Evolutionary conservation across 2,329 filamentous ascomycete species (phyloP), one percentile per base, ranked within the genome.

Genomic region (Ceratocystis harringtonii): DNA sequence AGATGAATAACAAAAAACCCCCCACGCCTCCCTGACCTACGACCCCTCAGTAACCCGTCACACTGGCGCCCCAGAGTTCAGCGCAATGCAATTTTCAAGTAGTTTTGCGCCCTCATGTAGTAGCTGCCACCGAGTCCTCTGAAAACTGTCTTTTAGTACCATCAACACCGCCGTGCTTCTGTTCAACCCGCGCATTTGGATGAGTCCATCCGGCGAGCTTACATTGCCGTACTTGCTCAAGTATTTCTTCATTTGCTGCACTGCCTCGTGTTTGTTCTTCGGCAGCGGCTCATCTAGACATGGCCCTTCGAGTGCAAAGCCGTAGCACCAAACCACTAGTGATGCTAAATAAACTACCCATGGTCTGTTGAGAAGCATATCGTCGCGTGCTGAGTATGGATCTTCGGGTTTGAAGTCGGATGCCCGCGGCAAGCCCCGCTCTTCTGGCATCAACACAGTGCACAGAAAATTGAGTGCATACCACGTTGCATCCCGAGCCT

Each of bases 301-400:
- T 0, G 90, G 83, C 0, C 94, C 94, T 70, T 97, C 94, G 22
- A 95, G 78, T 0, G 92, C 91, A 72, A 86, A 96, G 1, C 92
- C 92, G 71, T 97, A 99, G 68, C 86, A 90, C 94, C 94, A 99
- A 0, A 97, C 89, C 25, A 96, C 90, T 15, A 99, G 80, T 0
- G 87, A 86, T 0, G 94, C 90, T 72, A 96, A 95, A 75, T 96
- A 99, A 63, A 97, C 79, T 10, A 96, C 91, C 92, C 94, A 99
- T 0, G 92, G 90, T 17, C 94, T 82, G 72, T 97, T 95, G 67
- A 97, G 81, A 1, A 96, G 80, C 64, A 91, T 88, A 71, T 99
- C 94, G 70, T 96, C 89, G 22, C 90, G 84, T 0, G 92, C 90
- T 19, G 85, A 87, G 74, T 97, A 99, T 5, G 81, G 74, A 3